A percentile compares a stretch with the other conserved stretches of the same genome.
Conservation (phyloP, 2,329 filamentous ascomycete species). For the Xylaria multiplex region DNA sequence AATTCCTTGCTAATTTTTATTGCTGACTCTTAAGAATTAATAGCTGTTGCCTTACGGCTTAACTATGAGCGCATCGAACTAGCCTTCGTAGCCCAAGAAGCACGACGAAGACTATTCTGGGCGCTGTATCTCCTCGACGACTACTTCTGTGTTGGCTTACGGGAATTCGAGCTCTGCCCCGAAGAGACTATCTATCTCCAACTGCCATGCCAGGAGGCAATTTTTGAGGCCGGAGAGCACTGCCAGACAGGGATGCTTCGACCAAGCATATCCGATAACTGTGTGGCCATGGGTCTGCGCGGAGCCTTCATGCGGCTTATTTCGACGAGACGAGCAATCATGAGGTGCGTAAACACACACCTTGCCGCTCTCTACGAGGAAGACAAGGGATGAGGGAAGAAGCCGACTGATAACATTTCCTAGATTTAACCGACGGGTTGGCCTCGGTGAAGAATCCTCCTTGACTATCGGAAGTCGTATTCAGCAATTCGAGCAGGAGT, state of each 20-base stretch:
- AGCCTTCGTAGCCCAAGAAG: slow-evolving; percentile 51
- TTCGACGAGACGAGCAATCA: slow-evolving; percentile 44
- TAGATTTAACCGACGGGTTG: slow-evolving; percentile 47
- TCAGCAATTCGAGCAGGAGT: slow-evolving; percentile 42
- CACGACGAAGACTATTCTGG: slow-evolving; percentile 54
- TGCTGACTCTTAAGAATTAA: too few species aligned
- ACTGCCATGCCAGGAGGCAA: slow-evolving; percentile 50
- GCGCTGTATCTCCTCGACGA: slow-evolving; percentile 54
- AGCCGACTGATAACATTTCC: slow-evolving; percentile 21
- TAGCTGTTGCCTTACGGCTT: slow-evolving; percentile 52
- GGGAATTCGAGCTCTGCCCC: slow-evolving; percentile 55
- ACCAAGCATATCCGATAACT: slow-evolving; percentile 35
- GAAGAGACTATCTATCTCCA: slow-evolving; percentile 53
- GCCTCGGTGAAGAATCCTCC: slow-evolving; percentile 44
- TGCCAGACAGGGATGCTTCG: slow-evolving; percentile 42
- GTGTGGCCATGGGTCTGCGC: slow-evolving; percentile 40
- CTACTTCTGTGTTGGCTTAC: slow-evolving; percentile 54
- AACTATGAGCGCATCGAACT: slow-evolving; percentile 54
- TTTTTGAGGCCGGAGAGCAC: slow-evolving; percentile 46
- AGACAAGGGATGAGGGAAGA: neutral
- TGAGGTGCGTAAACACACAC: slow-evolving; percentile 41
- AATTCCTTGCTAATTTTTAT: too few species aligned
- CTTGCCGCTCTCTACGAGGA: neutral
- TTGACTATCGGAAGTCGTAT: slow-evolving; percentile 43
- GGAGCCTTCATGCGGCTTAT: slow-evolving; percentile 44